Base-by-base conservation (phyloP, 2,329 filamentous ascomycete genomes). In the Colletotrichum higginsianum region DNA sequence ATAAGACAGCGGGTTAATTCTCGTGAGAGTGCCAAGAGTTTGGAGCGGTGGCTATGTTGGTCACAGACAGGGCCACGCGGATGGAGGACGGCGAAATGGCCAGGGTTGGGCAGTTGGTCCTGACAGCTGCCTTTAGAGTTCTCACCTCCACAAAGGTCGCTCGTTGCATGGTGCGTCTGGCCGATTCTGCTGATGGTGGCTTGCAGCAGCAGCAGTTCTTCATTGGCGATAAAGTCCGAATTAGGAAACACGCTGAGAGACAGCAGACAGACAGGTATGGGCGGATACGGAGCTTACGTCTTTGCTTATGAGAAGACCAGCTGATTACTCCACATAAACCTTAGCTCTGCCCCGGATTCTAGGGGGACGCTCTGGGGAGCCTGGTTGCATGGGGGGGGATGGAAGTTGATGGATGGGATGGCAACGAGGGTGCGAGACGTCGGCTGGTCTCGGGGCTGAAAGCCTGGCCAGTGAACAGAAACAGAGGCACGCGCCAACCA, bases 381-480 rank as follows among this genome's bases (percentile, higher is more conserved):
- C 5, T 53, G 23, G 15, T 38, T 62, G 47, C 35, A 53, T 23
- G 30, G 38, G 2, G 30, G 30, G 30, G 8, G n/a, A 26, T 21
- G 60, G 60, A 26, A 35, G 49, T 18, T 49, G 23, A 47, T 15
- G 21, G 8, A 40, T 44, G 15, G 21, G 44, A 64, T 64, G 47
- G 47, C 47, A 50, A 61, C 44, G 30, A 61, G 44, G 46, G 35
- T 61, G 58, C 58, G n/a, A 52, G 47, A 62, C 35, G 30, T 50
- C 60, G 47, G 47, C 47, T 62, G 60, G 49, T 47, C 18, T 64
- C 23, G 21, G 66, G 13, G 52, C 38, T 58, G 23, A 58, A 13
- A n/a, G 57, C 8, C 9, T 38, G 38, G 42, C 65, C 57, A 67
- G 50, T 67, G 64, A 61, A 18, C 56, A 49, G n/a, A 62, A 62